Conservation (phyloP, 768 basidiomycete species). For the Lactarius psammicola region DNA sequence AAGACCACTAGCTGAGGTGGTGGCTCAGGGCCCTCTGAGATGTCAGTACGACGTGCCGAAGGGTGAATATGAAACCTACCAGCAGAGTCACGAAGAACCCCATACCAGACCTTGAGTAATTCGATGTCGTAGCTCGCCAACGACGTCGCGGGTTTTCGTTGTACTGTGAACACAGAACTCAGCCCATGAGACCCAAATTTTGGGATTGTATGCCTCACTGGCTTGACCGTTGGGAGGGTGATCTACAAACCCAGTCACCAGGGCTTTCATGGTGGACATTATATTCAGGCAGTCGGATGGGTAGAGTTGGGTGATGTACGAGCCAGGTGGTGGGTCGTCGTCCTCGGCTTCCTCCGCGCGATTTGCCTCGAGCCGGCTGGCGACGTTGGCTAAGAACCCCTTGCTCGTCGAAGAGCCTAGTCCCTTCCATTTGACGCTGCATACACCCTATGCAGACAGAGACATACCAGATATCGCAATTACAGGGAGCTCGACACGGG, state of each 20-base stretch:
- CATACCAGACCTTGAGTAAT: slow-evolving; percentile 60
- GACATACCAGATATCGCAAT: slow-evolving; percentile 26
- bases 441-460: neutral
- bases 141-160: slow-evolving; percentile 49
- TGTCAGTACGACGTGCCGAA: slow-evolving; percentile 19
- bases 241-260: slow-evolving; percentile 27
- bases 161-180: slow-evolving; percentile 36
- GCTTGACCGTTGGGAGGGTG: slow-evolving; percentile 25
- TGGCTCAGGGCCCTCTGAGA: slow-evolving; percentile 26
- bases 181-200: neutral
- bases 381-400: slow-evolving; percentile 18
- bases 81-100: slow-evolving; percentile 37
- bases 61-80: slow-evolving; percentile 8
- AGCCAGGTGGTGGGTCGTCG: slow-evolving; percentile 10
- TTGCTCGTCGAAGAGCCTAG: slow-evolving; percentile 25
- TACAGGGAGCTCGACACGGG: slow-evolving; percentile 29
- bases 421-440: neutral
- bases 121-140: slow-evolving; percentile 62
- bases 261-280: slow-evolving; percentile 28
- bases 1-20: slow-evolving; percentile 52
- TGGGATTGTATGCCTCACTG: slow-evolving; percentile 15
- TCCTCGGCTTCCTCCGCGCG: slow-evolving; percentile 9
- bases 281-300: slow-evolving; percentile 28
- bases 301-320: slow-evolving; percentile 21
- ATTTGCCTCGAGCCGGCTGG: slow-evolving; percentile 14